Base-by-base conservation (phyloP, 2,329 filamentous ascomycete genomes). In the Ophiosphaerella herpotricha region DNA sequence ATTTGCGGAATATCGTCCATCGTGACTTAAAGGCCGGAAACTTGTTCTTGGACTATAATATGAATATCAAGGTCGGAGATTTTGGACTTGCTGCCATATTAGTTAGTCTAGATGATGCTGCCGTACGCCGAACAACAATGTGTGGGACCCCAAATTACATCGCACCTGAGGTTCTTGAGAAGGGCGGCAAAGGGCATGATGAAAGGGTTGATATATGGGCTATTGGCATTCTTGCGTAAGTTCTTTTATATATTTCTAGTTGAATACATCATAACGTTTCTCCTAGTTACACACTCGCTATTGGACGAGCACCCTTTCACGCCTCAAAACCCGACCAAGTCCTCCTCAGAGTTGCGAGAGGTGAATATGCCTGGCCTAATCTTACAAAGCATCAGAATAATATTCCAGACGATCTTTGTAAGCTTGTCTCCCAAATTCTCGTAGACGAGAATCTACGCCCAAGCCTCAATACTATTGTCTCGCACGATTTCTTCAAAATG, bases 141-240 rank as follows among this genome's bases (percentile, higher is more conserved):
- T 99, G 94, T 64, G 94, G 94, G 50, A 99, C 94, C 4, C 94
- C 94, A 1, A 99, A 99, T 74, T 99, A 99, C 72, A 96, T 99
- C 61, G 94, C 94, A 0, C 94, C 94, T 0, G 94, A 99, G 69
- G 96, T 99, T 54, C 77, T 99, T 43, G 90, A 96, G 68, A 96
- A 94, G 78, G 90, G 89, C 31, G 94, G 90, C 68, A 91, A 93
- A 64, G 94, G 94, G 0, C 94, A 99, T 71, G 94, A 96, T 60
- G 92, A 97, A 70, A 96, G 94, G 79, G 94, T 99, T 3, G 94
- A 99, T 71, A 90, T 99, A 48, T 99, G 95, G 95, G 96, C 93
- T 38, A 81, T 99, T 68, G 94, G 95, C 16, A 94, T 99, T 60
- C 99, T 99, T 71, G 91, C 95, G 86, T 92, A 78, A 78, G 57